phyloP scores from a whole-genome alignment of 768 basidiomycete species.

The Pisolithus sp. region DNA sequence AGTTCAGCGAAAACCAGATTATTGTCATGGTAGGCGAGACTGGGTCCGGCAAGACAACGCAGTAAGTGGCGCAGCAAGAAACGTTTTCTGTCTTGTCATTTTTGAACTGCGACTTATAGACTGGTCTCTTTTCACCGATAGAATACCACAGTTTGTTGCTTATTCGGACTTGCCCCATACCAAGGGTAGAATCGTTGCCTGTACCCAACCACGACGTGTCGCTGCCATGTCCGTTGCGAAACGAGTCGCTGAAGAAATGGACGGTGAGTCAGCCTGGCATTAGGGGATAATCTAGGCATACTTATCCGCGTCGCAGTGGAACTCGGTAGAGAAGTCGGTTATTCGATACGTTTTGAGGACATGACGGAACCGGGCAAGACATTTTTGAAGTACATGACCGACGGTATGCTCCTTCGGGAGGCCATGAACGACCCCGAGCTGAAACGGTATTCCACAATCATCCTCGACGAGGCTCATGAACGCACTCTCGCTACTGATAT shows the following conservation, averaged over 20 bases:
- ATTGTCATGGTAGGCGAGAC: slow-evolving; percentile 92
- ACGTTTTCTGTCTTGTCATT: slow-evolving; percentile 13
- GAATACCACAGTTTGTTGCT: slow-evolving; percentile 95
- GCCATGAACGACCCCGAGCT: slow-evolving; percentile 95
- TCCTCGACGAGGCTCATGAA: slow-evolving; percentile 98
- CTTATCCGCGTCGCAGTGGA: slow-evolving; percentile 47
- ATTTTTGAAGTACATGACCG: slow-evolving; percentile 99
- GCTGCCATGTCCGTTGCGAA: slow-evolving; percentile 98
- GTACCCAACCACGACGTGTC: slow-evolving; percentile 93
- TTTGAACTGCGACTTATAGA: slow-evolving; percentile 22
- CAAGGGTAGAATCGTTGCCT: slow-evolving; percentile 87
- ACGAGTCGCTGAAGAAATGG: slow-evolving; percentile 99
- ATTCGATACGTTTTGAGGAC: slow-evolving; percentile 98
- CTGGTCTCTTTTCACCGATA: slow-evolving; percentile 32
- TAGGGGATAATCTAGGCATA: neutral
- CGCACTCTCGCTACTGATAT: slow-evolving; percentile 97
- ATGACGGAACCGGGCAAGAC: slow-evolving; percentile 75
- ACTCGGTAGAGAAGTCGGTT: slow-evolving; percentile 93
- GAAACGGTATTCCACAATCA: slow-evolving; percentile 91
- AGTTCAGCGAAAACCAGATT: slow-evolving; percentile 55
- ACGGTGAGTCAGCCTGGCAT: slow-evolving; percentile 51
- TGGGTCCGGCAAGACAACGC: slow-evolving; percentile 93
- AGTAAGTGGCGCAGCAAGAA: slow-evolving; percentile 47
- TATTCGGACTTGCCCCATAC: slow-evolving; percentile 91
- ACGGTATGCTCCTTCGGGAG: slow-evolving; percentile 97